Base-by-base conservation (phyloP, 1,139 yeast genomes). In the Hyphopichia pseudoburtonii region DNA sequence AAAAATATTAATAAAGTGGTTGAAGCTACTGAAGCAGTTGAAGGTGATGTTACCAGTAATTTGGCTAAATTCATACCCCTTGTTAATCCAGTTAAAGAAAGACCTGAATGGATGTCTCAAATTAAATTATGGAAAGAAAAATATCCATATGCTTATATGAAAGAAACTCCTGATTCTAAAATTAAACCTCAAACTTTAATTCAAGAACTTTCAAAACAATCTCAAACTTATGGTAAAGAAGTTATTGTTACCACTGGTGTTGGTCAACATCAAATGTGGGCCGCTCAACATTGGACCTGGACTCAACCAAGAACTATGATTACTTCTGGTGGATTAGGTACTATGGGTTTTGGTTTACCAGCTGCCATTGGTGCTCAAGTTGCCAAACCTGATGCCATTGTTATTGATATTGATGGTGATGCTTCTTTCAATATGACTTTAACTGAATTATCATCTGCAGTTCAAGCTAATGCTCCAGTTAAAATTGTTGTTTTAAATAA, bases 211-310 rank as follows among this genome's bases (percentile, higher is more conserved):
- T 81, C 95, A 8, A 76, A 80, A 46, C 83, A 89, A 54, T 82
- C 90, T 28, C 72, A 70, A 37, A 70, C 72, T 38, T 77, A 80
- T 54, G 81, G 80, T 45, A 86, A 80, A 60, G 87, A 81, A 46
- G 90, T 88, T 45, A 80, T 89, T 55, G 82, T 92, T 51, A 86
- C 97, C 39, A 92, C 98, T 33, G 98, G 98, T 73, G 97, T 92
- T 40, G 98, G 98, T 43, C 98, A 92, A 74, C 98, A 92, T 76
- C 98, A 92, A 73, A 92, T 92, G 98, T 92, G 98, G 97, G 94
- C 97, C 30, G 98, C 98, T 30, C 98, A 92, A 70, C 90, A 89
- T 64, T 89, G 85, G 79, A 80, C 89, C 39, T 90, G 96, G 95
- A 84, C 82, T 43, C 70, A 78, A 47, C 97, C 97, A 51, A 80